Conservation (phyloP, 163 green algal genomes). For the Chlorella variabilis region DNA sequence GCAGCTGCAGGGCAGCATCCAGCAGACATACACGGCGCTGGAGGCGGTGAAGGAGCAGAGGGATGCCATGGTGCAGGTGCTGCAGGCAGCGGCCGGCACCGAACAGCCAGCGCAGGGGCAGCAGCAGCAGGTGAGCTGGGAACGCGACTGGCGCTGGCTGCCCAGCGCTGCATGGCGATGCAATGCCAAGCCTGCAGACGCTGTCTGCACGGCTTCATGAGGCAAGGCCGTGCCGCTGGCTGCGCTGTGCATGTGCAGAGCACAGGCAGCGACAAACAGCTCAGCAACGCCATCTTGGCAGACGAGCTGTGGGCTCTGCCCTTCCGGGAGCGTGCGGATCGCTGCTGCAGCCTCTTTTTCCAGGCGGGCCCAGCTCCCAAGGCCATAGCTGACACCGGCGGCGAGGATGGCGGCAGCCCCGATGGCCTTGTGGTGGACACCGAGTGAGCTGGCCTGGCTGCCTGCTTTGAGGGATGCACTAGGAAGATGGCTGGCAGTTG, state of each 20-base stretch:
- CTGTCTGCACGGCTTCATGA: too few species aligned
- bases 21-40: background rate
- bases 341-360: background rate
- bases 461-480: too few species aligned
- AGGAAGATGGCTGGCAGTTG: too few species aligned
- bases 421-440: constrained; percentile 12
- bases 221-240: too few species aligned
- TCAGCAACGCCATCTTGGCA: background rate
- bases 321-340: background rate
- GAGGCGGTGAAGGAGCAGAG: background rate
- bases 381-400: background rate
- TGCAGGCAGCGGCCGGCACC: background rate
- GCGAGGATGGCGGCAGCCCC: background rate
- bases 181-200: too few species aligned
- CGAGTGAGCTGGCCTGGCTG: background rate
- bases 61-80: background rate
- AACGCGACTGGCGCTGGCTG: too few species aligned
- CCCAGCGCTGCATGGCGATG: too few species aligned
- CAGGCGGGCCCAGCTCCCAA: background rate
- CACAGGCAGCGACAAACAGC: too few species aligned
- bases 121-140: background rate
- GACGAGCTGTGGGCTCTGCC: background rate
- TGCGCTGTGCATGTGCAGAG: too few species aligned
- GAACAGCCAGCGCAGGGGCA: background rate
- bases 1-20: constrained; percentile 2